Evolutionary conservation across 441 rosid genomes (phyloP), one percentile per base, ranked within the genome.

Genomic region (Populus hybrid): DNA sequence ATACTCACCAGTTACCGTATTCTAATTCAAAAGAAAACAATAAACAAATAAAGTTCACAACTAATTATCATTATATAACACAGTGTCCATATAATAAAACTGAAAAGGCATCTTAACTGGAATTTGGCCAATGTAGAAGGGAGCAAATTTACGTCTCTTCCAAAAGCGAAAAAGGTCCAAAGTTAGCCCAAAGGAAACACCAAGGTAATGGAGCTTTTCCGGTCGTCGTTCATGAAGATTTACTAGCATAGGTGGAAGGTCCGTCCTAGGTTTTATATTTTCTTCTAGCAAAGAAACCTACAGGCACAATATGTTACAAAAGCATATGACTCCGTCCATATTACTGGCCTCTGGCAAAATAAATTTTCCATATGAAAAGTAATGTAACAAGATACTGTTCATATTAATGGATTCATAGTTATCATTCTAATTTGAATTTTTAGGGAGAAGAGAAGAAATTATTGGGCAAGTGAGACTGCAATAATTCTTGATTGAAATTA

Each of bases 151-250:
- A 82, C 87, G 98, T 82, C 88, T 94, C 86, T 92, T 84, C 99
- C 99, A 97, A 82, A 97, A 97, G 74, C 97, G 97, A 75, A 92
- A 89, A 80, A 97, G 98, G 77, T 92, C 99, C 84, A 92, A 81
- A 74, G 98, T 97, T 76, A 97, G 98, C 81, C 99, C 99, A 83
- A 93, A 97, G 70, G 99, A 97, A 76, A 94, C 99, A 84, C 92
- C 98, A 14, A 97, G 86, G 80, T 94, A 97, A 80, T 94, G 94
- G 76, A 97, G 97, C 82, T 88, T 94, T 84, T 97, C 99, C 70
- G 98, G 92, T 76, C n/a, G 86, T 72, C 98, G 89, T 79, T 97
- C 98, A 68, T 81, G 88, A 91, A 65, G 71, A 34, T 68, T 20
- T 34, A 77, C 92, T 71, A 96, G 89, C 91, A 96, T 80, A 79